A percentile compares a stretch with the other conserved stretches of the same genome.
Evolutionary conservation across 106 monocot species (phyloP).

Genomic region (Narthecium ossifragum): DNA sequence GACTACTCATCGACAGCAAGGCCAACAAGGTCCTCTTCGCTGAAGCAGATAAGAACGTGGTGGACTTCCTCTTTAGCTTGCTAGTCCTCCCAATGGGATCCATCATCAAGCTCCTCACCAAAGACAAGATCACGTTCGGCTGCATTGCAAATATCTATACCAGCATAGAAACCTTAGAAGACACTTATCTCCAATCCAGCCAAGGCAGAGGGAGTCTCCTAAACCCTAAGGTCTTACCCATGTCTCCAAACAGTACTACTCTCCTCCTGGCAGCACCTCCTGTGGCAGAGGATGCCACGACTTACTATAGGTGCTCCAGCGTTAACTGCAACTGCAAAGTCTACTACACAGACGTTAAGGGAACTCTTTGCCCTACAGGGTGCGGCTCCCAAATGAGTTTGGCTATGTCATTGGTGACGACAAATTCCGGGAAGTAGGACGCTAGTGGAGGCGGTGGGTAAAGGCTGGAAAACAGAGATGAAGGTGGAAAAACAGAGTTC

Average conservation of each 20-base stretch:
- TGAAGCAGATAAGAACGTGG: too few species aligned
- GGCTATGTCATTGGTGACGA: neutral
- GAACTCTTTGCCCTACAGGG: neutral
- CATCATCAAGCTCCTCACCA: too few species aligned
- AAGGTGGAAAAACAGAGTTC: too few species aligned
- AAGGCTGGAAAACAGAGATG: too few species aligned
- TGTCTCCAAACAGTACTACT: too few species aligned
- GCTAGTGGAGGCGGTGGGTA: neutral
- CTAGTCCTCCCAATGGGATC: neutral
- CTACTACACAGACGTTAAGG: neutral
- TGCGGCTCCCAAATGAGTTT: neutral
- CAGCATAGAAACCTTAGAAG: neutral
- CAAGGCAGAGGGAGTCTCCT: too few species aligned
- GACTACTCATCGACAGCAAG: neutral
- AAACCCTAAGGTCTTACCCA: too few species aligned
- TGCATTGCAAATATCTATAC: neutral
- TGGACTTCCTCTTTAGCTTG: too few species aligned
- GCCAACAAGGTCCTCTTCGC: neutral
- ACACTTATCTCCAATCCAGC: neutral
- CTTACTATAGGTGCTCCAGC: too few species aligned
- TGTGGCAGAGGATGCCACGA: too few species aligned
- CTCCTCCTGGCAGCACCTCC: too few species aligned
- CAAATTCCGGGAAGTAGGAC: neutral
- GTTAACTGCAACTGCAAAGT: too few species aligned
- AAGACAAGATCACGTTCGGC: neutral